Percentiles rank a stretch among this genome's conserved stretches.
Conservation (phyloP, 129 eudicot species). For the Helianthus annuus region DNA sequence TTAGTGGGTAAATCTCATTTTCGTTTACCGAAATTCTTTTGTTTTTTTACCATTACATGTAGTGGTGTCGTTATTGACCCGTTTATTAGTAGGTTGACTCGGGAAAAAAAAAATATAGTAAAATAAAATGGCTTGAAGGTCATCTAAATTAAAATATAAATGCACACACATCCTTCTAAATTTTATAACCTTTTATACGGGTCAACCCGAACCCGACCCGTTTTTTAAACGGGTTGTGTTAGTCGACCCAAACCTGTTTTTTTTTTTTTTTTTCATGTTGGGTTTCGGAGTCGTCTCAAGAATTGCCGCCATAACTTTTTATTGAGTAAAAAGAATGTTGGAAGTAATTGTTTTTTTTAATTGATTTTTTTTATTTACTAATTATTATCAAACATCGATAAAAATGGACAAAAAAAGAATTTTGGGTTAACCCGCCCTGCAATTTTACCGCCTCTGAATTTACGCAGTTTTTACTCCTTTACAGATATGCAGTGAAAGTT, state of each 20-base stretch:
- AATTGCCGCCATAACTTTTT: too few relatives aligned
- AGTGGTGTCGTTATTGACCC: not conserved
- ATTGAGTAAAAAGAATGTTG: not conserved
- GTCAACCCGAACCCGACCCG: too few relatives aligned
- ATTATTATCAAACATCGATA: too few relatives aligned
- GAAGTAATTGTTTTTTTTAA: not conserved
- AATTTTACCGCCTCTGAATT: not conserved
- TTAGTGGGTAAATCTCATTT: constrained; percentile 59
- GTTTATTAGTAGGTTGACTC: not conserved
- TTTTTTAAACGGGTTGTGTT: too few relatives aligned
- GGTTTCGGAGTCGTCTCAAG: too few relatives aligned
- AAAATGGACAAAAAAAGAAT: not conserved
- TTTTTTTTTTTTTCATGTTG: too few relatives aligned
- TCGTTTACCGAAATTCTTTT: not conserved
- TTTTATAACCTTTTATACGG: too few relatives aligned
- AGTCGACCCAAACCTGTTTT: too few relatives aligned
- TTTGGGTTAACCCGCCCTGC: too few relatives aligned
- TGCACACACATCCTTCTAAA: too few relatives aligned
- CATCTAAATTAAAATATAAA: not conserved
- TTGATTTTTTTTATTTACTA: not conserved
- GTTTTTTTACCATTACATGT: not conserved
- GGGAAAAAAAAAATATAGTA: not conserved
- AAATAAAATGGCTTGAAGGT: not conserved
- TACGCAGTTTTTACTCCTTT: not conserved
- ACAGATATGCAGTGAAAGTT: constrained; percentile 70